Evolutionary conservation across 306 rosid genomes (phyloP), one percentile per base, ranked within the genome.

Genomic region (Medicago ruthenica): DNA sequence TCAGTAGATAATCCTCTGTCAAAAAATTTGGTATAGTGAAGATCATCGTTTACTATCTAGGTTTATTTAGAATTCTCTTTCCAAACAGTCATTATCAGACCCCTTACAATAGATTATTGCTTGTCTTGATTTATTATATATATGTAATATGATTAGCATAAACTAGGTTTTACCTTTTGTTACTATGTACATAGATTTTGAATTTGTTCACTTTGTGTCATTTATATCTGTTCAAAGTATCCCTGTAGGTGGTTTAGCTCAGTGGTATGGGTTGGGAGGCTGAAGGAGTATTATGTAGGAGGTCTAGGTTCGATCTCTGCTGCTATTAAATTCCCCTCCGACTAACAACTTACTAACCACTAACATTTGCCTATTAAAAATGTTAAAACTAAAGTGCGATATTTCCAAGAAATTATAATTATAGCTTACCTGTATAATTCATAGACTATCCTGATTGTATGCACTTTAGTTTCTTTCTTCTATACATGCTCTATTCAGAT

Each of bases 401-500:
- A 48, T 48, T 15, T 48, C 54, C 5, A 48, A 48, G 54, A 15
- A 48, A 15, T 15, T 48, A 48, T 48, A n/a, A 27, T 27, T 27
- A 48, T 48, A 48, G 54, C 18, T 48, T 8, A 48, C 54, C 2
- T 47, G 54, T 48, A 48, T 15, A 1, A 48, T 48, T 48, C 18
- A 14, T 54, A 54, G 61, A 54, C 18, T 54, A 18, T 4, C 61
- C 31, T 54, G 61, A 27, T 54, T 54, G 61, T 9, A 8, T 18
- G 24, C 13, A 9, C 61, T 8, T n/a, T 17, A 12, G 36, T 58
- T 58, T 58, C 8, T 58, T 36, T 58, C 13, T 57, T 58, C 37
- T 58, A 58, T 21, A 58, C 39, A 58, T 58, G 64, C 64, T 22
- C 39, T 58, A 11, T 58, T 58, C 36, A 58, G 37, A 58, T 58